Evolutionary conservation across 805 yeast species (phyloP).

Genomic region (Candida nitratophila): DNA sequence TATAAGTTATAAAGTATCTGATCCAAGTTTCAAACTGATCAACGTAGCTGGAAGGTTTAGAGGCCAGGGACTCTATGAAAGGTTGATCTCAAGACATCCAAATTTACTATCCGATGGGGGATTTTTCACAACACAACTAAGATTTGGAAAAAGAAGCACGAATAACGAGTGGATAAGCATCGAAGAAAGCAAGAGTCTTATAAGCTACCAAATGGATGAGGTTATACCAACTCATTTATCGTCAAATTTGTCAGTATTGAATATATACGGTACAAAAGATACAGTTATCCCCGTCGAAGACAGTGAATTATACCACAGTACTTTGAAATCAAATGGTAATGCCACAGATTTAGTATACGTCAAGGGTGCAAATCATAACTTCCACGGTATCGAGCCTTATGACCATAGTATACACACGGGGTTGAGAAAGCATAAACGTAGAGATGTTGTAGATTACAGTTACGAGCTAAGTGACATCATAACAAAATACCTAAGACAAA

Average conservation of each 20-base stretch:
- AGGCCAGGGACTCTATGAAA: conserved; percentile 38
- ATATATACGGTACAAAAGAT: conserved; percentile 69
- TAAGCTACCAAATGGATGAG: not conserved
- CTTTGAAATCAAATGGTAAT: conserved; percentile 31
- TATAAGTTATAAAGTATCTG: conserved; percentile 24
- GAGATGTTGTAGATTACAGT: conserved; percentile 48
- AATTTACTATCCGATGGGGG: not conserved
- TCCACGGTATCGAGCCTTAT: conserved; percentile 42
- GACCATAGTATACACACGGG: conserved; percentile 23
- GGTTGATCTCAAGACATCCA: conserved; percentile 12
- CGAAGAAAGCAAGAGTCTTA: not conserved
- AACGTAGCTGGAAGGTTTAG: conserved; percentile 70
- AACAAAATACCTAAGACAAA: not conserved
- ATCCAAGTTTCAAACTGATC: conserved; percentile 45
- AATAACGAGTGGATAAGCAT: not conserved
- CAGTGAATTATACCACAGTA: conserved; percentile 49
- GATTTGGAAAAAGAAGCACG: not conserved
- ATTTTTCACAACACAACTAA: not conserved
- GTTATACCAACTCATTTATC: conserved; percentile 25
- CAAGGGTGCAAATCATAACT: conserved; percentile 76
- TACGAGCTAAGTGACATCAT: conserved; percentile 43
- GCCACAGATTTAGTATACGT: conserved; percentile 55
- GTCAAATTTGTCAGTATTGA: conserved; percentile 44
- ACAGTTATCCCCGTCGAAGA: conserved; percentile 59
- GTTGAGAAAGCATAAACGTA: conserved; percentile 25